Percentiles rank a stretch among this genome's conserved stretches.
phyloP scores from a whole-genome alignment of 2,329 filamentous ascomycete genomes.

The Fusarium succisae region DNA sequence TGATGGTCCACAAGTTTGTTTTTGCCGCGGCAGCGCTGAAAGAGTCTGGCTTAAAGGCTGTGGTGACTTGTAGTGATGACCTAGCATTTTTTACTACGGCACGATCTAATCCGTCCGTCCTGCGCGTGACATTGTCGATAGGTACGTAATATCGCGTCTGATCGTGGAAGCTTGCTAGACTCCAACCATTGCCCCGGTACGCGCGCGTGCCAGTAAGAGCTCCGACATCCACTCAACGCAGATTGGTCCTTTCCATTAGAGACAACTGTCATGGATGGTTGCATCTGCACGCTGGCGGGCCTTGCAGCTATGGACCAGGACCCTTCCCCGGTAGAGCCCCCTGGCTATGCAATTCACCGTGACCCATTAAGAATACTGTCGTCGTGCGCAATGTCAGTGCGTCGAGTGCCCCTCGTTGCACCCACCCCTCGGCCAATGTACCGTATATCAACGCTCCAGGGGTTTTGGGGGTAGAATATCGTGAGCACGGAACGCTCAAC shows the following conservation, averaged over 20 bases:
- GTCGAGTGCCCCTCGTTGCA: constrained; percentile 24
- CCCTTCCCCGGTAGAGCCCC: constrained; percentile 37
- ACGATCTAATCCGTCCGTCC: constrained; percentile 30
- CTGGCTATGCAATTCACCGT: constrained; percentile 34
- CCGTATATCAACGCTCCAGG: constrained; percentile 39
- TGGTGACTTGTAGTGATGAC: neutral
- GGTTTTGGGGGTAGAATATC: constrained; percentile 10
- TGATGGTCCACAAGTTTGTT: neutral
- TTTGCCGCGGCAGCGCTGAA: constrained; percentile 36
- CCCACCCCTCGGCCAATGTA: constrained; percentile 30
- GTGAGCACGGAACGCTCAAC: neutral
- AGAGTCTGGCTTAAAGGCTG: constrained; percentile 10
- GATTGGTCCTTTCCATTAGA: constrained; percentile 31
- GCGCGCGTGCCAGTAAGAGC: constrained; percentile 37
- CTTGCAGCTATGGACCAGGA: constrained; percentile 39
- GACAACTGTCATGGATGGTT: constrained; percentile 39
- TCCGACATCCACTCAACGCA: constrained; percentile 34
- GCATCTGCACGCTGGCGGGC: constrained; percentile 40
- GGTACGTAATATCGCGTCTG: constrained; percentile 36
- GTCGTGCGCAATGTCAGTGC: constrained; percentile 12
- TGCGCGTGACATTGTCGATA: constrained; percentile 35
- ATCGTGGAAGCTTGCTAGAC: constrained; percentile 35
- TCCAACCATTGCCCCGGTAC: constrained; percentile 42
- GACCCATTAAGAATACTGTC: constrained; percentile 34
- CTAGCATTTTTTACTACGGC: constrained; percentile 4